phyloP scores from a whole-genome alignment of 2,329 filamentous ascomycete species.

The Monilinia vaccinii-corymbosi region DNA sequence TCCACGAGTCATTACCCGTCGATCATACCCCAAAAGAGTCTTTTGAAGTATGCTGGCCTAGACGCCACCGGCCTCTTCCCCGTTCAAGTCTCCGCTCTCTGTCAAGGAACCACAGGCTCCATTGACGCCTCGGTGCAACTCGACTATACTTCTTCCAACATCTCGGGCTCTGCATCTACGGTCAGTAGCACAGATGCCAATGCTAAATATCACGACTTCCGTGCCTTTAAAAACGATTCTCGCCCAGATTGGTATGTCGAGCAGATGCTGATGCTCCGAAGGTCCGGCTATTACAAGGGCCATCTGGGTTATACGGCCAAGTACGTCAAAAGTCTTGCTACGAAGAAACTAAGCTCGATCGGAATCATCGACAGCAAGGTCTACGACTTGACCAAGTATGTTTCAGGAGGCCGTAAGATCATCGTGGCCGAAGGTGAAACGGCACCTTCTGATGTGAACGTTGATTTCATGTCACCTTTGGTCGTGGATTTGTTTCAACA shows the following conservation, averaged over 20 bases:
- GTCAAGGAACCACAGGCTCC: constrained; percentile 61
- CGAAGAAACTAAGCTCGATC: constrained; percentile 53
- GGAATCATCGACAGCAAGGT: constrained; percentile 71
- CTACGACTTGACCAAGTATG: constrained; percentile 84
- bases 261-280: constrained; percentile 65
- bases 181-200: constrained; percentile 63
- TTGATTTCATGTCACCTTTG: constrained; percentile 70
- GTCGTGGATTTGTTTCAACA: constrained; percentile 71
- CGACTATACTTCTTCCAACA: constrained; percentile 72
- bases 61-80: constrained; percentile 90
- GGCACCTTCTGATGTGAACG: constrained; percentile 41
- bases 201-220: constrained; percentile 84
- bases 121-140: constrained; percentile 68
- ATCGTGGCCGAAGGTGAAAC: constrained; percentile 45
- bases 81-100: constrained; percentile 86
- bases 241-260: constrained; percentile 90
- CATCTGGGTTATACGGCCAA: constrained; percentile 72
- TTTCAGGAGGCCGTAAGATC: constrained; percentile 62
- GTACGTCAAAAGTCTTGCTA: constrained; percentile 64
- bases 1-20: constrained; percentile 70
- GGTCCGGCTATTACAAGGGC: constrained; percentile 74
- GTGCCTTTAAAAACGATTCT: constrained; percentile 69
- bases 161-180: constrained; percentile 55
- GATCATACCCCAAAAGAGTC: constrained; percentile 44
- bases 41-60: constrained; percentile 75